Evolutionary conservation across 1,284 basidiomycete species (phyloP), one percentile per base, ranked within the genome.

Genomic region (Naganishia liquefaciens): DNA sequence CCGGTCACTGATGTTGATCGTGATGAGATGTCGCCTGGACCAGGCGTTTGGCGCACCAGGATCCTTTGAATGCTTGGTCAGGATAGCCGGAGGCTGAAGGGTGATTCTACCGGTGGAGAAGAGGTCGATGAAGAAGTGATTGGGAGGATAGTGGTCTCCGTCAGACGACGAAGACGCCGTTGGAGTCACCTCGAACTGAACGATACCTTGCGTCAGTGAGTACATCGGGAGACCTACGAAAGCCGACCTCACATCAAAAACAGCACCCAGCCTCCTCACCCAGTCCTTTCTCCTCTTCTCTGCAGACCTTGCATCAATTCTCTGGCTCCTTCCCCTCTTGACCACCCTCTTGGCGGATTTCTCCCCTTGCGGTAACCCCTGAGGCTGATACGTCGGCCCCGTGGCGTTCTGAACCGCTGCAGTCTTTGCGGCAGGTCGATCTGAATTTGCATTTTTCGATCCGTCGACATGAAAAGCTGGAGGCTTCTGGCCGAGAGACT

Each of bases 231-330:
- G 19, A 25, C 17, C 17, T n/a, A 25, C 47, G 9, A 21, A 30
- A 44, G 9, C 19, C 21, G 13, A 30, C 30, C 51, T 62, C 42
- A 51, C 60, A 33, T 62, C 60, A 27, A 51, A 53, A 4, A 51
- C 60, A 5, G 49, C 60, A 19, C 50, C 37, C 6, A 62, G 21
- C n/a, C 39, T 51, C n/a, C 60, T 23, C 3, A 51, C 39, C 60
- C 60, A 51, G 43, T 62, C 51, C 50, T 30, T 62, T 44, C 27
- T 44, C 27, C 60, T 50, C 39, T 51, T 52, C 9, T 53, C 51
- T 2, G 60, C 60, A 15, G 37, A 27, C 50, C 46, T 42, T 5
- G 27, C 23, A 44, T 52, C 60, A 3, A 62, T n/a, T 17, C 15
- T n/a, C 28, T 40, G 5, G 7, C 17, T 4, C 9, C 15, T 23